Evolutionary conservation across 257 asterid genomes (phyloP).

Genomic region (Solanum etuberosum): DNA sequence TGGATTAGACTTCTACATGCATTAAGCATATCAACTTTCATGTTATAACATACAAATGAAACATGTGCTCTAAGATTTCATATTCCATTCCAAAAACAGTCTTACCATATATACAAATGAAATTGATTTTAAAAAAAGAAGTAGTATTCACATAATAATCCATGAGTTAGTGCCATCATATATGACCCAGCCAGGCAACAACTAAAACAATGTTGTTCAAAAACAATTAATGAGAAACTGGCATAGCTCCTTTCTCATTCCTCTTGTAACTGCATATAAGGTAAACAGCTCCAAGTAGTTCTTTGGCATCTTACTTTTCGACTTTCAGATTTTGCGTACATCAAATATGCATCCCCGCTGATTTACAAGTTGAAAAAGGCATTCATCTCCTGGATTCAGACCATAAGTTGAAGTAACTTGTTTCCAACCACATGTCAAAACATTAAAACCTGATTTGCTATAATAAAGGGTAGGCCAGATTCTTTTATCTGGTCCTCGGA

Average conservation of each 20-base stretch:
- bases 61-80: not conserved
- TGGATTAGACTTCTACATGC: not conserved
- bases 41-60: not conserved
- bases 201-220: not conserved
- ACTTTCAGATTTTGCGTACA: not conserved
- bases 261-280: not conserved
- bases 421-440: slow-evolving; percentile 5
- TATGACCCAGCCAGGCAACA: not conserved
- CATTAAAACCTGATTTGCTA: not conserved
- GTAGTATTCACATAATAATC: not conserved
- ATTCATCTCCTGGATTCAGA: slow-evolving; percentile 8
- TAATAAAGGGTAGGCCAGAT: slow-evolving; percentile 3
- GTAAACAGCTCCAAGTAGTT: not conserved
- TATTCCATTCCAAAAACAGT: not conserved
- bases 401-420: not conserved
- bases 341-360: not conserved
- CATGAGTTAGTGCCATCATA: not conserved
- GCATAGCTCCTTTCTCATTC: not conserved
- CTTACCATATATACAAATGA: not conserved
- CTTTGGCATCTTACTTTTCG: not conserved
- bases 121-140: not conserved
- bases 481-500: slow-evolving; percentile 5
- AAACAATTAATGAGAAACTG: not conserved
- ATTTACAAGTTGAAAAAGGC: not conserved
- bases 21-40: not conserved